A percentile compares a stretch with the other conserved stretches of the same genome.
These are phyloP conservation scores for Xerocomellus dryophilus DNA, from an alignment of 768 basidiomycete genomes.

Conservation along the genomic window DNA sequence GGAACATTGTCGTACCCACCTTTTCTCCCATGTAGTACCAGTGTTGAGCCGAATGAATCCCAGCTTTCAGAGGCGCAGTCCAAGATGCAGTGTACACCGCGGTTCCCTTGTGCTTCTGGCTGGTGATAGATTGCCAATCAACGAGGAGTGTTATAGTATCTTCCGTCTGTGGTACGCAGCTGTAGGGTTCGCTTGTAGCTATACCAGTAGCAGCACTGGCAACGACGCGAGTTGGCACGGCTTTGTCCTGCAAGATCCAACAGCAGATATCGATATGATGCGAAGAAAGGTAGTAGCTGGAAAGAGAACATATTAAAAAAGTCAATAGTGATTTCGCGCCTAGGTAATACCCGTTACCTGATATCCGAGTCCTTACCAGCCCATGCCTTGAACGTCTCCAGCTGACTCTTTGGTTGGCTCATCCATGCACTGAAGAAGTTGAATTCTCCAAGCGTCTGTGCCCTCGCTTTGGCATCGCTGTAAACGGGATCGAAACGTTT, in stretches of 20 bases:
- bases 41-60: slow-evolving; percentile 87
- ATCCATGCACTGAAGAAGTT: slow-evolving; percentile 98
- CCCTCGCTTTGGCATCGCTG: slow-evolving; percentile 82
- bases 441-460: slow-evolving; percentile 78
- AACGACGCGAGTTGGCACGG: slow-evolving; percentile 78
- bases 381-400: slow-evolving; percentile 94
- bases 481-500: slow-evolving; percentile 92
- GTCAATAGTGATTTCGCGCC: neutral
- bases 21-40: slow-evolving; percentile 97
- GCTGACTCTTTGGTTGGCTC: slow-evolving; percentile 93
- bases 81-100: slow-evolving; percentile 93
- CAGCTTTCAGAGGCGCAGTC: slow-evolving; percentile 88
- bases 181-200: slow-evolving; percentile 84
- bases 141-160: slow-evolving; percentile 94
- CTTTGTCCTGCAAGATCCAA: slow-evolving; percentile 78
- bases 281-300: slow-evolving; percentile 91
- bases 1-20: slow-evolving; percentile 36
- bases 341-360: slow-evolving; percentile 40
- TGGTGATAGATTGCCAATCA: slow-evolving; percentile 84
- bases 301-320: neutral
- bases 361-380: slow-evolving; percentile 94
- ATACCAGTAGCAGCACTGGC: slow-evolving; percentile 91
- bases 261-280: slow-evolving; percentile 91
- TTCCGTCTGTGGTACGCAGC: slow-evolving; percentile 82
- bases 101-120: slow-evolving; percentile 74